Evolutionary conservation across 2,329 filamentous ascomycete genomes (phyloP), one percentile per base, ranked within the genome.

Genomic region (Colletotrichum cordylinicola): DNA sequence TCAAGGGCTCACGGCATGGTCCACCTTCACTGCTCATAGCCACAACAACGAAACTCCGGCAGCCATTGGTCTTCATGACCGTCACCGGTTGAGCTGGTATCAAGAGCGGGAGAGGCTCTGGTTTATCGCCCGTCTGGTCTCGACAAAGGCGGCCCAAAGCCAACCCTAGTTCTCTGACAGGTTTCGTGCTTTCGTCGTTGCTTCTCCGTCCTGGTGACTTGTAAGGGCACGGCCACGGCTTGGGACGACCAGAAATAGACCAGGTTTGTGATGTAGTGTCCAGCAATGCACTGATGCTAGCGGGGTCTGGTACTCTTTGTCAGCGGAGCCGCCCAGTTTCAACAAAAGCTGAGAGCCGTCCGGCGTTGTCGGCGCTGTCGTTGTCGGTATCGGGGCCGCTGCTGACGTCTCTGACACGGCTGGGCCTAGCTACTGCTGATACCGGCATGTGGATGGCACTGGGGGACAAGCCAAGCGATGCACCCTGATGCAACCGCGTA

Each of bases 101-200:
- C 16, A 39, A 39, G 24, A 35, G 29, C 35, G 64, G 73, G 58
- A 72, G 62, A 67, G 69, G 55, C 73, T 67, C 24, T 56, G n/a
- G 61, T 56, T 27, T 27, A 33, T 33, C 12, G 62, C 43, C 37
- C 33, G 16, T 52, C 39, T 33, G 35, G 67, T 61, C n/a, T 37
- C 24, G 35, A 21, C 24, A 18, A 13, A 43, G 33, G 74, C 95
- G 90, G 9, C 90, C 85, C 8, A 98, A 86, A 27, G 97, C 96
- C 66, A 89, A 91, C 8, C 94, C 93, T 8, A 97, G 90, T 31
- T 91, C 90, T 56, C 89, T 87, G n/a, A 97, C 88, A 2, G 92
- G 87, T 4, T 87, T 85, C 52, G 90, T 88, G 55, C 92, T 88
- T 39, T 43, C 43, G 55, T n/a, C 18, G 39, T 61, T 27, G 33